Percentiles rank a stretch among this genome's conserved stretches.
phyloP scores from a whole-genome alignment of 1,284 basidiomycete genomes.

The Pseudozyma sp. region DNA sequence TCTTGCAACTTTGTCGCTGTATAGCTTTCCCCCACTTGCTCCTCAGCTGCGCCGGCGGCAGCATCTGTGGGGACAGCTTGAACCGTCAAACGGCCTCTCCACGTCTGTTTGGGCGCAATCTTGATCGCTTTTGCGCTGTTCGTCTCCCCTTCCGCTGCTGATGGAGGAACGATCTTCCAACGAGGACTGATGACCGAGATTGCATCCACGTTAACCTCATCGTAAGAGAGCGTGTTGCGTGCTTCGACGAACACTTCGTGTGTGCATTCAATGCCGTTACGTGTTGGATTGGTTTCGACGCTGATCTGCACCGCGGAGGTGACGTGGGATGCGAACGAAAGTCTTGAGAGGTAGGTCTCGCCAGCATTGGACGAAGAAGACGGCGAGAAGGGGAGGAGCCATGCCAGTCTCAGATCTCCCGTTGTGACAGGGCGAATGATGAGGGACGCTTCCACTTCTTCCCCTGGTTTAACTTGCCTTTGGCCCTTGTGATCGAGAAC shows the following conservation, averaged over 20 bases:
- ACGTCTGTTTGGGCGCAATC: conserved; percentile 24
- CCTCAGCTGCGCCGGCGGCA: conserved; percentile 1
- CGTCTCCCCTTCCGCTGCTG: neutral
- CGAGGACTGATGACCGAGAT: conserved; percentile 25
- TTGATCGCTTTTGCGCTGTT: neutral
- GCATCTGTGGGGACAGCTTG: neutral
- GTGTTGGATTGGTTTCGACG: conserved; percentile 15
- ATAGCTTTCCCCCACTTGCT: neutral
- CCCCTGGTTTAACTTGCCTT: conserved; percentile 18
- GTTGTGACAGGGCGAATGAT: conserved; percentile 9
- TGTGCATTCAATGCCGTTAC: neutral
- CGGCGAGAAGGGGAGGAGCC: conserved; percentile 34
- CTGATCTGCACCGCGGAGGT: conserved; percentile 31
- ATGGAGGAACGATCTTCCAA: conserved; percentile 15
- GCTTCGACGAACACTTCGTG: conserved; percentile 37
- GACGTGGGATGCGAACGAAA: conserved; percentile 28
- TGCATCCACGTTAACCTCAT: conserved; percentile 21
- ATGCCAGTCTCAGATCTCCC: conserved; percentile 19
- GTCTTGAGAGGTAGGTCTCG: conserved; percentile 30
- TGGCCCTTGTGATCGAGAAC: conserved; percentile 5
- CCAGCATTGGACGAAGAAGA: conserved; percentile 15
- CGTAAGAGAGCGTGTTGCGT: conserved; percentile 7
- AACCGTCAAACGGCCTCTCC: conserved; percentile 23
- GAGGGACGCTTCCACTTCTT: conserved; percentile 26
- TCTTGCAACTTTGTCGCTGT: conserved; percentile 36